Conservation (phyloP, 495 filamentous ascomycete genomes). For the Podospora bellae-mahoneyi region DNA sequence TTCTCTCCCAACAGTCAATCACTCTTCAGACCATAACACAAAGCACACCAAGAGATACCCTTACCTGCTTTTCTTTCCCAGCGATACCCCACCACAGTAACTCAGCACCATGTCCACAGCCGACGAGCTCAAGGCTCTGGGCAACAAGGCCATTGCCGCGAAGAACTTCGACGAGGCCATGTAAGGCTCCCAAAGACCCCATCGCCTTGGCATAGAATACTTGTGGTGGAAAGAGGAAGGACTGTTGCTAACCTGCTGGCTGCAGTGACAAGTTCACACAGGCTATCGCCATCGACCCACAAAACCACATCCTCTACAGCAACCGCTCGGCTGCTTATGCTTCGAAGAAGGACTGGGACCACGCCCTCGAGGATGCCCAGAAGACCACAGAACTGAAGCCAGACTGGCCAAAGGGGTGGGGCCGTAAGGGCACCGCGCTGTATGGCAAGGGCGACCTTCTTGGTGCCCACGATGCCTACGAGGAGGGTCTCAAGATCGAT, state of each 20-base stretch:
- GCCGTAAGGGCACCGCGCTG: constrained; percentile 83
- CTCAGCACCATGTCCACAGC: constrained; percentile 44
- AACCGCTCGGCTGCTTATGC: constrained; percentile 96
- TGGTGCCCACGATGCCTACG: constrained; percentile 82
- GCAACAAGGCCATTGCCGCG: constrained; percentile 95
- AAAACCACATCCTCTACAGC: constrained; percentile 94
- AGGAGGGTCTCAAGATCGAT: constrained; percentile 86
- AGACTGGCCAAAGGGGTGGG: constrained; percentile 96
- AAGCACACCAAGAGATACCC: constrained; percentile 9
- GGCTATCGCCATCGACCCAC: constrained; percentile 83
- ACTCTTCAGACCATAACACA: background rate
- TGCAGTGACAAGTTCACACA: constrained; percentile 85
- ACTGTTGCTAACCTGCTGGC: background rate
- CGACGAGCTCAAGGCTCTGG: constrained; percentile 81
- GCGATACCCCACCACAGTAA: background rate
- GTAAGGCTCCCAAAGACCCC: constrained; percentile 55
- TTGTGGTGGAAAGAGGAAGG: background rate
- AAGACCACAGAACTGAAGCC: constrained; percentile 93
- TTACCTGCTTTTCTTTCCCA: background rate
- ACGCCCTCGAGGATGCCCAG: constrained; percentile 82
- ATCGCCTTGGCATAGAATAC: background rate
- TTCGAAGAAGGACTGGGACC: constrained; percentile 80
- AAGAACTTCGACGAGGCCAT: constrained; percentile 96
- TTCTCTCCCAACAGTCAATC: background rate
- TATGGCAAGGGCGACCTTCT: constrained; percentile 84